Evolutionary conservation across 2,329 filamentous ascomycete genomes (phyloP), one percentile per base, ranked within the genome.

Genomic region (Beauveria sp.): DNA sequence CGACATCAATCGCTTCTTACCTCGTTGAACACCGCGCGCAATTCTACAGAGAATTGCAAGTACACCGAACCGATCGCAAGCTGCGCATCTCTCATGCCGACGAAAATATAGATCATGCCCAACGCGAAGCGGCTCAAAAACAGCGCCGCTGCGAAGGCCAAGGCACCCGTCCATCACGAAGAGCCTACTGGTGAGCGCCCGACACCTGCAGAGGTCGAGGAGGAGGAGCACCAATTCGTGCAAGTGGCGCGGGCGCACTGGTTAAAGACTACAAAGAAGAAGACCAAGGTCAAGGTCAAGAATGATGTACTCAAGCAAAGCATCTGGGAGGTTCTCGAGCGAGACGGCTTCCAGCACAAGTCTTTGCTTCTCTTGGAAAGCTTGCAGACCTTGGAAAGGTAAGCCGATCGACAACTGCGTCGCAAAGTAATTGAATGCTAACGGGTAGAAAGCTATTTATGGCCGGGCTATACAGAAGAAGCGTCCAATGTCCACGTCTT

Each of bases 401-500:
- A 77, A 22, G 76, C 14, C 16, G 7, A 5, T 18, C n/a, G 38
- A n/a, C 50, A 26, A 28, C 18, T n/a, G 20, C 52, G 31, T 53
- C 34, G 10, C 12, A 18, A 14, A 20, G 7, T 12, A 14, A 20
- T 2, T 16, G 16, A 10, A 31, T 59, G 61, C 72, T 75, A 62
- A 75, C 65, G 38, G 22, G 9, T 57, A 50, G 62, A 64, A 64
- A 90, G 91, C 71, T 98, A 96, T 72, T 82, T 99, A 31, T 99
- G 95, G 95, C 95, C 95, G 51, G 91, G 89, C 57, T 99, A 96
- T 73, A 87, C 84, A 14, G 90, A 96, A 66, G 87, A 95, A 69
- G 86, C 91, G 4, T 96, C 93, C 38, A 96, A 99, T 73, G 88
- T 92, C 70, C 93, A 99, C 73, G 88, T 97, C 60, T 80, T 98